Conservation (phyloP, 1,284 basidiomycete genomes). For the Sporisorium iseilematis-ciliati region DNA sequence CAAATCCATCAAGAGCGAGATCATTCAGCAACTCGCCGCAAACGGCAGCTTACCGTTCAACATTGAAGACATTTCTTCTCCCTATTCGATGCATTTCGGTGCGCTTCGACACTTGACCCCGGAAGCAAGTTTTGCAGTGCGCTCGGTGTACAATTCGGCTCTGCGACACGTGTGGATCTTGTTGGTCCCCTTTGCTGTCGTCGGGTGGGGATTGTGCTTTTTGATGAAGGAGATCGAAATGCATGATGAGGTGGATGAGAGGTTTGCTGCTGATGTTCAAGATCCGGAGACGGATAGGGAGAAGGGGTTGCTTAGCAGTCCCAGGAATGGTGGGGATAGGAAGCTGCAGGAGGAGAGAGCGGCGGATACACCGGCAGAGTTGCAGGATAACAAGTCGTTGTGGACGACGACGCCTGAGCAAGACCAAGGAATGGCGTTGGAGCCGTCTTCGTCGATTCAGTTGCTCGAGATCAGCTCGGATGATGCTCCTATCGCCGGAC, state of each 20-base stretch:
- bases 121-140: conserved; percentile 15
- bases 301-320: conserved; percentile 1
- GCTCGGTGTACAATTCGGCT: conserved; percentile 22
- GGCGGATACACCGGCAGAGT: background rate
- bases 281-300: conserved; percentile 9
- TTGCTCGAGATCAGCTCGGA: background rate
- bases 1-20: conserved; percentile 23
- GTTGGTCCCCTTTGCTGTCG: conserved; percentile 30
- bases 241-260: conserved; percentile 43
- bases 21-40: conserved; percentile 19
- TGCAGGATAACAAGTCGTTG: background rate
- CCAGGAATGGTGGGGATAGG: too few species aligned
- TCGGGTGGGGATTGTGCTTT: conserved; percentile 24
- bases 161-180: conserved; percentile 34
- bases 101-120: conserved; percentile 12
- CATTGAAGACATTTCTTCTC: conserved; percentile 35
- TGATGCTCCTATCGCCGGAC: background rate
- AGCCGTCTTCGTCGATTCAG: conserved; percentile 2
- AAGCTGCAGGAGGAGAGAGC: too few species aligned
- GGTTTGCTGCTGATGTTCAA: conserved; percentile 23
- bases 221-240: conserved; percentile 36
- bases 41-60: conserved; percentile 36
- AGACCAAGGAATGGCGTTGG: background rate
- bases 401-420: background rate
- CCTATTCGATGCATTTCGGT: conserved; percentile 33